Evolutionary conservation across 2,329 filamentous ascomycete genomes (phyloP), one percentile per base, ranked within the genome.

Genomic region (Fusarium sp.): DNA sequence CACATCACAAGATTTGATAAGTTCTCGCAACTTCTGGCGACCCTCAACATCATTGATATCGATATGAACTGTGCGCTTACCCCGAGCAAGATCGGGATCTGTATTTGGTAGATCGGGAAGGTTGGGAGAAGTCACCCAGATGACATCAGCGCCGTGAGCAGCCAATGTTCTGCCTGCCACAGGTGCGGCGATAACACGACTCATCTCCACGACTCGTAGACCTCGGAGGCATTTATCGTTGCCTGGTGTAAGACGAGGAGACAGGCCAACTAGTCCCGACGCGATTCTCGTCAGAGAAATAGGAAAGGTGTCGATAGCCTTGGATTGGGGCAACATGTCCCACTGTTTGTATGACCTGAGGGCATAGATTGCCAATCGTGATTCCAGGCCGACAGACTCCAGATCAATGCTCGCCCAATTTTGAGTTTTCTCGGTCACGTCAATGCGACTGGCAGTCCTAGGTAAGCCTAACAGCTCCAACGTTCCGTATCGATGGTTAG

Each of bases 401-500:
- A 54, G 51, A 26, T 54, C 41, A 13, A 54, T 54, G 13, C 51
- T 54, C 7, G 51, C 39, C 51, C 51, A 54, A 4, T 45, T 41
- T 6, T 54, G 41, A 9, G 51, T 54, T 28, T 54, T 54, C 9
- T 16, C 21, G 18, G 51, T n/a, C 11, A 54, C 51, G 6, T 54
- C 41, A 4, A 6, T 19, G 3, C 51, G 51, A 10, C 16, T 26
- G 7, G 41, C 51, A 21, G 41, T 37, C 18, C 9, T 0, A 14
- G 41, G 21, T 9, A 54, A 11, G 9, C 26, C 51, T 13, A 54
- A 8, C 2, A 54, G 19, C 9, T 37, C 41, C 12, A 54, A 13
- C 7, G 51, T 21, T 19, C 51, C 51, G 45, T 54, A 9, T 7
- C 28, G 11, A 13, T 54, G 51, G 4, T 54, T 54, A 3, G 51